phyloP scores from a whole-genome alignment of 176 grass and related monocot species.

The Tuctoria greenei region DNA sequence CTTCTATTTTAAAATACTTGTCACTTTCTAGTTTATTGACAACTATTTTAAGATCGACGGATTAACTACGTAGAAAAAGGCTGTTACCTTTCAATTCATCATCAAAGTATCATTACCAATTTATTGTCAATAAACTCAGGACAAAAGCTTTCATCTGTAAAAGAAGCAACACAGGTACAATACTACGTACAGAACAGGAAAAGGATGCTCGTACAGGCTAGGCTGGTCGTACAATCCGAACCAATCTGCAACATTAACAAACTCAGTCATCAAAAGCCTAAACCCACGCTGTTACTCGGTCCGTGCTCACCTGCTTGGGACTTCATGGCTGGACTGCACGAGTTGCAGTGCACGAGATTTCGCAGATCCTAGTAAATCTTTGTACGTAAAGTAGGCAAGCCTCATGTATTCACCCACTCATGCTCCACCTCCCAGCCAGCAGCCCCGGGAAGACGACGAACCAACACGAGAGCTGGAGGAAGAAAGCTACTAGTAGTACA shows the following conservation, averaged over 20 bases:
- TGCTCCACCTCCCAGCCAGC: too few relatives aligned
- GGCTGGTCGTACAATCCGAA: too few relatives aligned
- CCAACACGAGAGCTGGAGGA: conserved; percentile 24
- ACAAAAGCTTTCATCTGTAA: neutral
- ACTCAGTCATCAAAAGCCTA: neutral
- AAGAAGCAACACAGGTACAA: neutral
- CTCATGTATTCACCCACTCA: neutral
- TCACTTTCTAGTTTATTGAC: too few relatives aligned
- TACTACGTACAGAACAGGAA: neutral
- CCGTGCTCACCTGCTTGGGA: neutral
- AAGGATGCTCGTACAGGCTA: neutral
- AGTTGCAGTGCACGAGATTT: neutral
- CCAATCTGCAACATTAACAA: neutral
- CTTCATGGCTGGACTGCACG: neutral
- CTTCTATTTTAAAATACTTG: too few relatives aligned
- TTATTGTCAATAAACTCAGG: neutral
- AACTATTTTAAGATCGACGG: too few relatives aligned
- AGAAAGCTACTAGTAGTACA: too few relatives aligned
- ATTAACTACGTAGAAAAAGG: too few relatives aligned
- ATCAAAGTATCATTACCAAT: neutral
- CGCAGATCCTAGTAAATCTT: neutral
- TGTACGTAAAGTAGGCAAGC: neutral
- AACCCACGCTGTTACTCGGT: conserved; percentile 14
- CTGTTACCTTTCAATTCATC: neutral
- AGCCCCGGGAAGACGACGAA: too few relatives aligned